Evolutionary conservation across 225 moss, liverwort and hornwort genomes (phyloP).

Genomic region (Polytrichum commune): DNA sequence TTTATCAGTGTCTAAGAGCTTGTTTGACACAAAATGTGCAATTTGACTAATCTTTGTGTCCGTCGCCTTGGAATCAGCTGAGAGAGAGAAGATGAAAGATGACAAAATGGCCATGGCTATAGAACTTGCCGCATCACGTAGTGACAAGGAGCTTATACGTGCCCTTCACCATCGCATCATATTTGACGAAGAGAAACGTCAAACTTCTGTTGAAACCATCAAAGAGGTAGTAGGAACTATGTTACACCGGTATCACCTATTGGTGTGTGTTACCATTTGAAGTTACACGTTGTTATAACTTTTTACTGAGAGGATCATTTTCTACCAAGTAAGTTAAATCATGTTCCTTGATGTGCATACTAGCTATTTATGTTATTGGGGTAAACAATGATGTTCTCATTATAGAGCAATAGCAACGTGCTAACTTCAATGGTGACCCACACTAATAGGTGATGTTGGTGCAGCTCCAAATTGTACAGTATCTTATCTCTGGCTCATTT

Average conservation of each 20-base stretch:
- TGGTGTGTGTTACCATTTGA: neutral
- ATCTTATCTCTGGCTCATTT: neutral
- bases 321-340: neutral
- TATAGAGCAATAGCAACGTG: no score
- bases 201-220: slow-evolving; percentile 33
- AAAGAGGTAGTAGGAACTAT: slow-evolving; percentile 32
- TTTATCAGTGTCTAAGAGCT: no score
- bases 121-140: slow-evolving; percentile 50
- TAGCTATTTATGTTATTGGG: no score
- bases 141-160: slow-evolving; percentile 62
- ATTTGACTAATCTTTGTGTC: slow-evolving; percentile 3
- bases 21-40: no score
- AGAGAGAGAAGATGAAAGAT: slow-evolving; percentile 56
- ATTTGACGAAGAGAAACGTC: slow-evolving; percentile 57
- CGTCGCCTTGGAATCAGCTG: slow-evolving; percentile 41
- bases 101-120: slow-evolving; percentile 43
- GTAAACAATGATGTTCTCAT: no score
- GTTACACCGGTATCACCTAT: no score
- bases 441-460: no score
- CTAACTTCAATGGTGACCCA: no score
- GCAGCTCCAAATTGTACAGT: no score
- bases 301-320: neutral
- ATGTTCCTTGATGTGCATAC: no score
- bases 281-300: neutral
- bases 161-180: slow-evolving; percentile 62